These are phyloP conservation scores for Russula lepida DNA, from an alignment of 768 basidiomycete genomes.

Conservation along the genomic window DNA sequence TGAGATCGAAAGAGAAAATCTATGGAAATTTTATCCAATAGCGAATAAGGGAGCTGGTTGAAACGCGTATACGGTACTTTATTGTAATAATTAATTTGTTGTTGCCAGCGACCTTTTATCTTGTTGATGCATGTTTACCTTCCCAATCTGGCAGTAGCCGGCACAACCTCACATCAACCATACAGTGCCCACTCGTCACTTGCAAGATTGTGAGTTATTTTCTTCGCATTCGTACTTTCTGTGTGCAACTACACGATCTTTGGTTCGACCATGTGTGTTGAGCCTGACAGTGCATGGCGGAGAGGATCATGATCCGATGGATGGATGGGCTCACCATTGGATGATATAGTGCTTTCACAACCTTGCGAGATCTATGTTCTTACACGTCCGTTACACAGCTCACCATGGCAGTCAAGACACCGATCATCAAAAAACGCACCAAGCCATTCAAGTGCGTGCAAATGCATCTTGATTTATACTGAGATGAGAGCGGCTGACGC, in stretches of 20 bases:
- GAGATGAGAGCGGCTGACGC: background rate
- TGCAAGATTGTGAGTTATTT: slow-evolving; percentile 43
- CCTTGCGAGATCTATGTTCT: slow-evolving; percentile 5
- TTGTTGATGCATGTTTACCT: slow-evolving; percentile 18
- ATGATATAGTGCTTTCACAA: background rate
- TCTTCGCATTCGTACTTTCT: slow-evolving; percentile 19
- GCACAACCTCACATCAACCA: slow-evolving; percentile 2
- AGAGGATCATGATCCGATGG: slow-evolving; percentile 2
- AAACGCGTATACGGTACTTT: background rate
- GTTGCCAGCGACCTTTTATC: background rate
- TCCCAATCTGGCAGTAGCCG: slow-evolving; percentile 2
- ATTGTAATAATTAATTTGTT: background rate
- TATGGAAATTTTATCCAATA: background rate
- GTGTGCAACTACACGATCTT: slow-evolving; percentile 2
- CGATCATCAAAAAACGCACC: slow-evolving; percentile 95
- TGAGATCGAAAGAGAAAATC: background rate
- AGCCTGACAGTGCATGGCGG: background rate
- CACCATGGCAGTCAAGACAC: slow-evolving; percentile 37
- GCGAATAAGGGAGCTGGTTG: background rate
- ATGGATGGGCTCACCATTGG: slow-evolving; percentile 20
- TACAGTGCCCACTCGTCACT: slow-evolving; percentile 34
- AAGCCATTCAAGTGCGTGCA: slow-evolving; percentile 87
- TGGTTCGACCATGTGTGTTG: background rate
- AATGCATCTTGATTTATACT: background rate
- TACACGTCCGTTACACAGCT: slow-evolving; percentile 5